phyloP scores from a whole-genome alignment of 192 early-diverging fungal species.

The Endogone sp. region DNA sequence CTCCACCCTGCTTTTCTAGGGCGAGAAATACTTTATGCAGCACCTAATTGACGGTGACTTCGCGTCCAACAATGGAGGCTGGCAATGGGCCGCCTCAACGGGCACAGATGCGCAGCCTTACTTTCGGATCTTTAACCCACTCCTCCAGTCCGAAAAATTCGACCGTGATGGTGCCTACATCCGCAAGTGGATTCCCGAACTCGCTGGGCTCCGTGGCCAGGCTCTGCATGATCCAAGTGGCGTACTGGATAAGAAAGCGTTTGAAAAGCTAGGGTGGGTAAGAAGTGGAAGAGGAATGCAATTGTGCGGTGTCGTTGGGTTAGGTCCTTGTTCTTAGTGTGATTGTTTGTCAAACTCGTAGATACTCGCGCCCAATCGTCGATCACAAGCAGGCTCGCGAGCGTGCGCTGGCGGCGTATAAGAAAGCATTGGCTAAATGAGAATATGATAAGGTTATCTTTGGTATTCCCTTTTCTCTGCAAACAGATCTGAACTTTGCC shows the following conservation, averaged over 20 bases:
- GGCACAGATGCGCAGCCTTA: slow-evolving; percentile 70
- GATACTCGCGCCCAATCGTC: slow-evolving; percentile 62
- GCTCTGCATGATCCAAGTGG: slow-evolving; percentile 54
- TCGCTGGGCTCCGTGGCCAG: slow-evolving; percentile 34
- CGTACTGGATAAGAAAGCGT: slow-evolving; percentile 27
- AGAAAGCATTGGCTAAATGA: slow-evolving; percentile 21
- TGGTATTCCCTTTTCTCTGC: no score
- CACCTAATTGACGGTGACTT: slow-evolving; percentile 67
- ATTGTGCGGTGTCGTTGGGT: not conserved
- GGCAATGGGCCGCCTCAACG: slow-evolving; percentile 65
- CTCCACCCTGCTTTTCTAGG: slow-evolving; percentile 20
- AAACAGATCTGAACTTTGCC: no score
- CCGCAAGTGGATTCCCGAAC: slow-evolving; percentile 58
- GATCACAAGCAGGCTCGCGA: slow-evolving; percentile 57
- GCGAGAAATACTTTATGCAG: slow-evolving; percentile 64
- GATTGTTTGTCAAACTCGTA: slow-evolving; percentile 4
- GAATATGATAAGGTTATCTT: no score
- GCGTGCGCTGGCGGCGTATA: slow-evolving; percentile 43
- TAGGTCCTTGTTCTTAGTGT: no score
- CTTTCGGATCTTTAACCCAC: slow-evolving; percentile 63
- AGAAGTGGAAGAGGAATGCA: no score
- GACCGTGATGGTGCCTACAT: slow-evolving; percentile 58
- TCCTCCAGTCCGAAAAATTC: slow-evolving; percentile 45
- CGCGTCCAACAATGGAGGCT: slow-evolving; percentile 66
- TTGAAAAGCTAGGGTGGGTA: slow-evolving; percentile 43